Evolutionary conservation across 2,329 filamentous ascomycete genomes (phyloP).

Genomic region (Clarireedia sp.): DNA sequence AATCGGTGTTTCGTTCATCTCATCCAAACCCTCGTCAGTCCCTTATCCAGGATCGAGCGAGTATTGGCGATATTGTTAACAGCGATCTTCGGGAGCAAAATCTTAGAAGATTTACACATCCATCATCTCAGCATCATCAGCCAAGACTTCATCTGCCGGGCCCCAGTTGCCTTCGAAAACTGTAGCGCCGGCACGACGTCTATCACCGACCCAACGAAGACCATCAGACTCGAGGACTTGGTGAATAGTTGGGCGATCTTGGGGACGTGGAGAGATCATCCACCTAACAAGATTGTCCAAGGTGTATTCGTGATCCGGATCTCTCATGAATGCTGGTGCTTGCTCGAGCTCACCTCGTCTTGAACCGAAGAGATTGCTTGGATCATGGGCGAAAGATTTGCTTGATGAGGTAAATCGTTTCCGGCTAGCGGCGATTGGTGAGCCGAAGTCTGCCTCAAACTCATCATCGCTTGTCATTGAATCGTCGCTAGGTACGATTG

Average conservation of each 20-base stretch:
- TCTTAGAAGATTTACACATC: constrained; percentile 25
- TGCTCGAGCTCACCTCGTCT: constrained; percentile 47
- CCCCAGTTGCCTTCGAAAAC: constrained; percentile 97
- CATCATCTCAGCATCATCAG: constrained; percentile 32
- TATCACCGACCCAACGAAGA: constrained; percentile 69
- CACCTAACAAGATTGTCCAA: constrained; percentile 77
- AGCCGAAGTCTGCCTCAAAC: constrained; percentile 32
- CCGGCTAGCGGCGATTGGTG: constrained; percentile 26
- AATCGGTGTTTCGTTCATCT: constrained; percentile 6
- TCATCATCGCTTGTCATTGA: constrained; percentile 34
- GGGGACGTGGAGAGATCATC: constrained; percentile 77
- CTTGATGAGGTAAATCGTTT: constrained; percentile 25
- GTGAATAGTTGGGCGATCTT: constrained; percentile 63
- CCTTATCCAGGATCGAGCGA: constrained; percentile 28
- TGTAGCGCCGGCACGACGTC: constrained; percentile 80
- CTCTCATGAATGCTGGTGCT: constrained; percentile 84
- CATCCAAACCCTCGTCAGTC: constrained; percentile 26
- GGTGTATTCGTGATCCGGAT: constrained; percentile 62
- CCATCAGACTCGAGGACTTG: constrained; percentile 67
- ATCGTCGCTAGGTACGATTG: constrained; percentile 36
- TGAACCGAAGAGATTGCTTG: constrained; percentile 31
- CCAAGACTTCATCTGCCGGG: constrained; percentile 49
- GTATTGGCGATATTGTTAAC: constrained; percentile 13
- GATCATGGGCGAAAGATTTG: constrained; percentile 28
- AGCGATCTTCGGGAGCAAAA: constrained; percentile 14